Evolutionary conservation across 2,329 filamentous ascomycete genomes (phyloP).

Genomic region (Phialocephala subalpina): DNA sequence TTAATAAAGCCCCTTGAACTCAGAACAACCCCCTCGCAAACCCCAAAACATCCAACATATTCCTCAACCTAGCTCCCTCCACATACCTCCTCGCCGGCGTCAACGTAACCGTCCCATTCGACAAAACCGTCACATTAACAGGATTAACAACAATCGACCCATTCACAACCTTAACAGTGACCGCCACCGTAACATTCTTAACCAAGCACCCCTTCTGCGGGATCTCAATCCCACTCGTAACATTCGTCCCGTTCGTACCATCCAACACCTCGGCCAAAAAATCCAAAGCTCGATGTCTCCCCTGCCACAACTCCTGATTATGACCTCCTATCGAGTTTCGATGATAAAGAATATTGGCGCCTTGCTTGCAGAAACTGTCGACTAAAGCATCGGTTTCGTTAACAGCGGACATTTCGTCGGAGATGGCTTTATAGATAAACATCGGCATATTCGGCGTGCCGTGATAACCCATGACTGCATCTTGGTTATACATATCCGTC

Average conservation of each 20-base stretch:
- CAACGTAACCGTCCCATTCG: conserved; percentile 3
- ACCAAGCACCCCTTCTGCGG: conserved; percentile 8
- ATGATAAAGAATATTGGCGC: conserved; percentile 53
- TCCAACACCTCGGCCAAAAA: conserved; percentile 36
- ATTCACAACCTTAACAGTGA: neutral
- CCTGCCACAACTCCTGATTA: conserved; percentile 44
- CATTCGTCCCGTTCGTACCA: conserved; percentile 3
- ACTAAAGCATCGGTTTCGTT: conserved; percentile 54
- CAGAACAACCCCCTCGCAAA: neutral
- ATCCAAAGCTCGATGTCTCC: conserved; percentile 44
- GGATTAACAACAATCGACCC: conserved; percentile 1
- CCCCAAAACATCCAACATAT: conserved; percentile 4
- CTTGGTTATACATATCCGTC: conserved; percentile 14
- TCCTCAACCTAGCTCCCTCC: neutral
- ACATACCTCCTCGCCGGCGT: neutral
- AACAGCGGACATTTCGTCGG: conserved; percentile 54
- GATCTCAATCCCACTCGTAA: neutral
- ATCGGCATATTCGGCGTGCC: conserved; percentile 55
- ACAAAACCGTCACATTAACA: neutral
- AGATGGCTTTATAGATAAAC: conserved; percentile 58
- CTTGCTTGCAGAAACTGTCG: conserved; percentile 49
- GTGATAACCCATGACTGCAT: conserved; percentile 40
- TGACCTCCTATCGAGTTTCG: conserved; percentile 54
- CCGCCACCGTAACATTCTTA: conserved; percentile 15
- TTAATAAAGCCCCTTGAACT: too few relatives aligned